These are phyloP conservation scores for Gossypium laxum DNA, from an alignment of 441 rosid species.

Conservation along the genomic window DNA sequence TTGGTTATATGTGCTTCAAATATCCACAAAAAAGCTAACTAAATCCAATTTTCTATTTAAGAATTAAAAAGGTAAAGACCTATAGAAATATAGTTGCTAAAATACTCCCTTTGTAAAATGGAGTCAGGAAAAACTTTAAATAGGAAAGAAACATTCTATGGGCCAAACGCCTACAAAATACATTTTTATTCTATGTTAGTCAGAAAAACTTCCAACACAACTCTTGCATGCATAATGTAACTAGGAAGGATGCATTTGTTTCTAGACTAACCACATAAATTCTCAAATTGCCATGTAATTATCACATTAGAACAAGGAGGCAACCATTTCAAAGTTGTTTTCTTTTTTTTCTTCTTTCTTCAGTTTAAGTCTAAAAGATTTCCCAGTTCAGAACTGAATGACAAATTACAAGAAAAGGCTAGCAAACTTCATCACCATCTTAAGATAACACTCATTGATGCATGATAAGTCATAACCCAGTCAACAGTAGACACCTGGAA, in stretches of 20 bases:
- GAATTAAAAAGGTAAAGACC: not conserved
- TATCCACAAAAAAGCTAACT: not conserved
- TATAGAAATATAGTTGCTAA: not conserved
- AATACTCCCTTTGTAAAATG: not conserved
- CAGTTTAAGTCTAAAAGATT: not conserved
- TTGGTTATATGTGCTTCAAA: not conserved
- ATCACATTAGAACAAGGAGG: constrained; percentile 5
- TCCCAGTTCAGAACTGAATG: not conserved
- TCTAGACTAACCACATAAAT: not conserved
- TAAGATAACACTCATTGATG: not conserved
- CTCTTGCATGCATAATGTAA: not conserved
- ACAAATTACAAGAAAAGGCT: not conserved
- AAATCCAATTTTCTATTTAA: not conserved
- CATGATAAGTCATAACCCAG: not conserved
- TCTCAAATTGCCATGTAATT: not conserved
- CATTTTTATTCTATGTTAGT: not conserved
- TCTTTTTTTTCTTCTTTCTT: not conserved
- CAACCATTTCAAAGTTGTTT: not conserved
- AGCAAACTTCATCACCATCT: not conserved
- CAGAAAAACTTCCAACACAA: not conserved
- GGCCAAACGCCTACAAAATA: not conserved
- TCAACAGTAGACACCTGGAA: not conserved
- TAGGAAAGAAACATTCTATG: not conserved
- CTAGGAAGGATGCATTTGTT: not conserved
- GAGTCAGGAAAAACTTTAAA: not conserved